Base-by-base conservation (phyloP, 768 basidiomycete species). In the Flagelloscypha sp. region DNA sequence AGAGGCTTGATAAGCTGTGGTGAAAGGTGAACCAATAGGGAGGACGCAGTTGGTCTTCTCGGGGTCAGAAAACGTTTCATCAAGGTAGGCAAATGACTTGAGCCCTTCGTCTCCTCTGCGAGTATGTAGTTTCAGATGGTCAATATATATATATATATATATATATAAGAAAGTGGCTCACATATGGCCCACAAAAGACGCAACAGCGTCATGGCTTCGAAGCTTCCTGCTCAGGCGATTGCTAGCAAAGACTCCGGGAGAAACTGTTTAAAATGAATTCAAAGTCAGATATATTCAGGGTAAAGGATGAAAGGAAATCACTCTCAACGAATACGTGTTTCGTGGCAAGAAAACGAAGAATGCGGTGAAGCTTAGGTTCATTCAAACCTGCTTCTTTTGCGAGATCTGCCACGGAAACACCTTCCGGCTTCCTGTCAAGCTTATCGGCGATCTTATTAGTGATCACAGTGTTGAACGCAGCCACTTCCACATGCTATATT, bases 261-360 rank as follows among this genome's bases (percentile, higher is more conserved):
- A 43, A 3, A 66, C 64, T 65, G n/a, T n/a, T n/a, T n/a, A n/a
- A n/a, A n/a, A n/a, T n/a, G n/a, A n/a, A n/a, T n/a, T n/a, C n/a
- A n/a, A 5, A 33, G 8, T 18, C 6, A 25, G 30, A n/a, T n/a
- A n/a, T n/a, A n/a, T n/a, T n/a, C n/a, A n/a, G n/a, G n/a, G n/a
- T n/a, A n/a, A n/a, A n/a, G n/a, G n/a, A n/a, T n/a, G 16, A 27
- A 21, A 6, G 7, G 9, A 5, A 18, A 18, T 23, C 15, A 65
- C 62, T 54, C 56, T 67, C 65, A 21, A 47, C 42, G 44, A 63
- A 71, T 36, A 55, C 52, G 42, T 69, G 63, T 29, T 56, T 63
- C 7, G 62, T 54, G 9, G 62, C 58, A 4, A 71, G 54, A 3
- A 57, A 40, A 3, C 66, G 58, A 30, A 71, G 36, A 20, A 68